Percentiles rank a stretch among this genome's conserved stretches.
Conservation (phyloP, 139 green algal genomes). For the Auxenochlorella pyrenoidosa region DNA sequence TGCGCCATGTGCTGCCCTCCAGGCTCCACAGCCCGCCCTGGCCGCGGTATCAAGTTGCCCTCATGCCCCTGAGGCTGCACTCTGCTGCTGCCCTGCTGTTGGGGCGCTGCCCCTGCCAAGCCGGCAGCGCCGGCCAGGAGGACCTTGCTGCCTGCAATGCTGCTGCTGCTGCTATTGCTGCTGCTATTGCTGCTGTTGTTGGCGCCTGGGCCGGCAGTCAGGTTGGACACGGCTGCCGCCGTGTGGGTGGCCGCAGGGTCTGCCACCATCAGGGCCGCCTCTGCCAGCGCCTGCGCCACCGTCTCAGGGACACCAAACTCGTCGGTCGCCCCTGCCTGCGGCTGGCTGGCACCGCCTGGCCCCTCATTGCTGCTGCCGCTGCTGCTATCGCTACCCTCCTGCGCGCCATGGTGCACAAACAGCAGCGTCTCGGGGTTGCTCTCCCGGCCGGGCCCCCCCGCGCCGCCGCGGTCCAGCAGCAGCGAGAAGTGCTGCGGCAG, state of each 20-base stretch:
- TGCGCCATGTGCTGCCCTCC: neutral
- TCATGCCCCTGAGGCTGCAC: neutral
- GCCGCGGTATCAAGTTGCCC: neutral
- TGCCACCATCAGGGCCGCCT: slow-evolving; percentile 26
- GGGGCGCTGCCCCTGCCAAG: neutral
- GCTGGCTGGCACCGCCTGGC: neutral
- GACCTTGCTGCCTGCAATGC: neutral
- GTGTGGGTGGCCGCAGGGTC: slow-evolving; percentile 15
- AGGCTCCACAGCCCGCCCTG: neutral
- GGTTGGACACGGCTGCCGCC: neutral
- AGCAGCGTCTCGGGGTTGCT: slow-evolving; percentile 70
- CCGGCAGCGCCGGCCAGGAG: neutral
- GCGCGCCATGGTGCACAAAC: slow-evolving; percentile 48
- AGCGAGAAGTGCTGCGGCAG: slow-evolving; percentile 62
- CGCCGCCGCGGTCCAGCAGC: slow-evolving; percentile 48
- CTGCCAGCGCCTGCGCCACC: slow-evolving; percentile 23
- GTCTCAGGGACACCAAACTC: slow-evolving; percentile 20
- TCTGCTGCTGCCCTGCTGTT: neutral
- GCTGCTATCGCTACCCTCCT: neutral
- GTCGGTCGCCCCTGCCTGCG: neutral
- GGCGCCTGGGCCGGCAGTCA: neutral
- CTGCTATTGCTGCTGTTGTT: neutral
- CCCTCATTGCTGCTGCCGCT: neutral
- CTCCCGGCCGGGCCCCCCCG: neutral
- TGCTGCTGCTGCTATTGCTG: neutral